phyloP scores from a whole-genome alignment of 1,139 yeast species.

The Blastobotrys proliferans region DNA sequence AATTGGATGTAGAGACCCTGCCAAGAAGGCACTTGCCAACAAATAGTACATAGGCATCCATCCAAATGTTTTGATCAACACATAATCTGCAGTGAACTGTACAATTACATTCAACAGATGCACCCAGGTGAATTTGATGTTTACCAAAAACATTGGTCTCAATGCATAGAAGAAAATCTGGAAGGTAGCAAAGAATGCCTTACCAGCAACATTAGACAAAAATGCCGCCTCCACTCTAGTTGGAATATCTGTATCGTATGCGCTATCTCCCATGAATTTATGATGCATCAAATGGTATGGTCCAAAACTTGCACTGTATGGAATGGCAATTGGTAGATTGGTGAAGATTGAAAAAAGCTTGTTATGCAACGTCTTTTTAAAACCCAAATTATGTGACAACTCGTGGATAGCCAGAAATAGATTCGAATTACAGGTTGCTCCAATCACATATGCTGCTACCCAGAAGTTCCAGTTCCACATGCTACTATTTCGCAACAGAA shows the following conservation, averaged over 20 bases:
- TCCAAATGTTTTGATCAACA: constrained; percentile 60
- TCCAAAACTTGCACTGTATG: constrained; percentile 85
- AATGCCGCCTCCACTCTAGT: constrained; percentile 70
- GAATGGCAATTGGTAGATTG: constrained; percentile 83
- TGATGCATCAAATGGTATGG: constrained; percentile 92
- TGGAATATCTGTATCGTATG: constrained; percentile 83
- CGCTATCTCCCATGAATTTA: constrained; percentile 83
- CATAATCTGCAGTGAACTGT: constrained; percentile 55
- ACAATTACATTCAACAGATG: constrained; percentile 65
- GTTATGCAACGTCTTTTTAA: constrained; percentile 72
- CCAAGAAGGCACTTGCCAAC: constrained; percentile 72
- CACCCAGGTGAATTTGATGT: constrained; percentile 65
- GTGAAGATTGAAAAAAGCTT: constrained; percentile 73
- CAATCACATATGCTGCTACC: constrained; percentile 65
- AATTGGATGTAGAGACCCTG: constrained; percentile 89
- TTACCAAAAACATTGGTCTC: constrained; percentile 82
- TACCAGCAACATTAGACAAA: constrained; percentile 74
- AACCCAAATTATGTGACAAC: constrained; percentile 78
- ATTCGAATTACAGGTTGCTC: constrained; percentile 84
- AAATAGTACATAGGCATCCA: constrained; percentile 62
- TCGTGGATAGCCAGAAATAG: constrained; percentile 86
- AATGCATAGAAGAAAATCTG: constrained; percentile 86
- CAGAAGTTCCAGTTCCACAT: constrained; percentile 56
- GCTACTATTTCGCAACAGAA: constrained; percentile 51
- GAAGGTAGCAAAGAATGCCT: constrained; percentile 85